Base-by-base conservation (phyloP, 1,139 yeast species). In the Protomyces inouyei region DNA sequence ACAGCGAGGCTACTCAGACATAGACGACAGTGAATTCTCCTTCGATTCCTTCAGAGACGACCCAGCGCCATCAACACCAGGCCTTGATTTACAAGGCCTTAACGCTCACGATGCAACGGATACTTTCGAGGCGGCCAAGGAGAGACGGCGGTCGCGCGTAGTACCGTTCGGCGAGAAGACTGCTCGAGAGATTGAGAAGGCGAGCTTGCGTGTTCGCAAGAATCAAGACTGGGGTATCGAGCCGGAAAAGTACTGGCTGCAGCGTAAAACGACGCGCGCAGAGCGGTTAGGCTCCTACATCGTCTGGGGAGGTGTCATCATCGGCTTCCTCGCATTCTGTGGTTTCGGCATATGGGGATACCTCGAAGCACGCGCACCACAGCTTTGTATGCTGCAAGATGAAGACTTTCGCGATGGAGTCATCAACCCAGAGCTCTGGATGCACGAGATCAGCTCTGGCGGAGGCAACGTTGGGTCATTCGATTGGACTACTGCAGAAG, bases 401-500 rank as follows among this genome's bases (percentile, higher is more conserved):
- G 69, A 67, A 25, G 65, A 63, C 46, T 67, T 67, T 43, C 38
- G 61, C 23, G 25, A 35, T n/a, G 67, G 64, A 25, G 12, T 48
- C 12, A n/a, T 65, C 14, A 64, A 64, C 51, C 28, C 60, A 9
- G 25, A 52, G 3, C 12, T 59, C 5, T 67, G 69, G 69, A 35
- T 28, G 8, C 64, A 52, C 46, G 69, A 67, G 43, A 57, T 59
- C 14, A 64, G 66, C 38, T 53, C 65, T 23, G 69, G 69, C 23
- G 69, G 69, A 2, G 66, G 65, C 36, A 65, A 67, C 51, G 65
- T 61, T 45, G 68, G 68, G 18, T 59, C 57, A 45, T 67, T 67
- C 35, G 67, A 66, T 16, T 67, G 68, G 69, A 48, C 67, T 36
- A 67, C 69, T 6, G 48, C 55, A 28, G 54, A 61, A 8, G 18